phyloP scores from a whole-genome alignment of 2,329 filamentous ascomycete species.

The Apiospora hydei region DNA sequence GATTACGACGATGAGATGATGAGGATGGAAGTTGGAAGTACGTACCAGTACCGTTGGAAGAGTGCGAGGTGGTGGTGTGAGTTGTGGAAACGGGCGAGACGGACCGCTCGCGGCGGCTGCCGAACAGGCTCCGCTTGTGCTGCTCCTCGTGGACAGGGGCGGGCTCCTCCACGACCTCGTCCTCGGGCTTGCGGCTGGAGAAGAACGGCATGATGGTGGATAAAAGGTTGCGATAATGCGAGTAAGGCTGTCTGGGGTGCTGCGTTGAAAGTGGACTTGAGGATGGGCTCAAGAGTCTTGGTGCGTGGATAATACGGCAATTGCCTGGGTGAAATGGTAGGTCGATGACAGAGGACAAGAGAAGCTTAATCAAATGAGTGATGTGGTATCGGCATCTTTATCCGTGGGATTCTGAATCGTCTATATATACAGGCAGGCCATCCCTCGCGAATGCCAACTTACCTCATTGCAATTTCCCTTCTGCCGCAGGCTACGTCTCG shows the following conservation, averaged over 20 bases:
- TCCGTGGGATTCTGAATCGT: constrained; percentile 21
- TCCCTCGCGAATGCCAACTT: neutral
- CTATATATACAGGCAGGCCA: constrained; percentile 1
- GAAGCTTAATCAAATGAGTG: neutral
- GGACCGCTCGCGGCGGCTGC: constrained; percentile 47
- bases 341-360: constrained; percentile 16
- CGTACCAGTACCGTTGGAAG: constrained; percentile 29
- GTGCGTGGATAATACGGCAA: constrained; percentile 18
- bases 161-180: constrained; percentile 48
- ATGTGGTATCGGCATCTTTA: constrained; percentile 1
- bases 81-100: constrained; percentile 31
- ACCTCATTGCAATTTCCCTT: neutral
- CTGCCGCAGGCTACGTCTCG: neutral
- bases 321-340: neutral
- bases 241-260: neutral
- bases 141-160: constrained; percentile 55
- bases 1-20: neutral
- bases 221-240: neutral
- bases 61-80: constrained; percentile 34
- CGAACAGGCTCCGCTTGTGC: constrained; percentile 48
- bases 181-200: constrained; percentile 40
- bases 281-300: neutral
- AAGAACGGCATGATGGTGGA: constrained; percentile 42
- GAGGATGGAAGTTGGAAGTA: neutral
- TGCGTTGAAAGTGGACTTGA: neutral